phyloP scores from a whole-genome alignment of 352 stramenopile genomes.

The Blastocystis sp. region DNA sequence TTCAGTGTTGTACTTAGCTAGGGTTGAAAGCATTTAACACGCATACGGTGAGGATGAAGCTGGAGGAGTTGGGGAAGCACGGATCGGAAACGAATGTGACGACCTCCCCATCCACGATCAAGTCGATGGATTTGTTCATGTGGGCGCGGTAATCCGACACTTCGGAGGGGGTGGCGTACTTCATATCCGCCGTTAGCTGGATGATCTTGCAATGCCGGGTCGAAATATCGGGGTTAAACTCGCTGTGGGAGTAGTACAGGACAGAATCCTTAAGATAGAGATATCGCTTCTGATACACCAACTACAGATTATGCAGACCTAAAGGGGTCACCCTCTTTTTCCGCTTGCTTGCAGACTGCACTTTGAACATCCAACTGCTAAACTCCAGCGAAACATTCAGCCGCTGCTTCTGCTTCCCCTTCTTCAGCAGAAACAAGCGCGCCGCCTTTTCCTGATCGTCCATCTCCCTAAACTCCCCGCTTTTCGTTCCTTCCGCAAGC shows the following conservation, averaged over 20 bases:
- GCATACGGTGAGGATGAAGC: conserved; percentile 28
- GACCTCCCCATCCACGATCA: not conserved
- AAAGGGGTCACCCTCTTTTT: conserved; percentile 10
- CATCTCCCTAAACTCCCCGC: not conserved
- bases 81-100: conserved; percentile 64
- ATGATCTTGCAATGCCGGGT: not conserved
- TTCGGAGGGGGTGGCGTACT: conserved; percentile 23
- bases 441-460: not conserved
- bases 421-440: not conserved
- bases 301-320: not conserved
- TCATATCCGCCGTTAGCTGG: conserved; percentile 4
- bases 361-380: conserved; percentile 42
- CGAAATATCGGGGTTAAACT: conserved; percentile 45
- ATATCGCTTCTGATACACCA: conserved; percentile 52
- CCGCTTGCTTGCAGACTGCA: conserved; percentile 5
- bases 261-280: conserved; percentile 56
- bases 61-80: conserved; percentile 26
- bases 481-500: not conserved
- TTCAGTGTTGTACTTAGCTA: conserved; percentile 17
- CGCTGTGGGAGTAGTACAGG: conserved; percentile 44
- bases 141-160: not conserved
- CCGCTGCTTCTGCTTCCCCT: not conserved
- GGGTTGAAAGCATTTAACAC: not conserved
- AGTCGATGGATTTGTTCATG: conserved; percentile 25
- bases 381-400: conserved; percentile 56